Percentiles rank a stretch among this genome's conserved stretches.
Conservation (phyloP, 192 early-diverging fungal genomes). For the Linderina pennispora region DNA sequence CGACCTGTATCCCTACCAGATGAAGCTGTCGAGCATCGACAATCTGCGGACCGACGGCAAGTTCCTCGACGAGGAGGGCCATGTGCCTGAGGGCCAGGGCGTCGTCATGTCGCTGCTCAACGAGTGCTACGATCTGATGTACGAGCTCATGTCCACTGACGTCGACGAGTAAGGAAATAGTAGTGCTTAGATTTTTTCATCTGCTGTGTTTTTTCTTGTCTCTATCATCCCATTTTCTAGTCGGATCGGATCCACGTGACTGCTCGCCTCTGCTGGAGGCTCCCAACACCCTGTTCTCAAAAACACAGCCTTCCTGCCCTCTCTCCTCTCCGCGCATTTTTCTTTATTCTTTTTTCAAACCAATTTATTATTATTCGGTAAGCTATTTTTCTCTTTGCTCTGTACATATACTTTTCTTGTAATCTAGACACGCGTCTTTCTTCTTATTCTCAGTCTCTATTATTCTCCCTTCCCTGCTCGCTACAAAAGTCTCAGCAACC, state of each 20-base stretch:
- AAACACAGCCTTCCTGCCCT: too few species aligned
- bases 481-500: too few species aligned
- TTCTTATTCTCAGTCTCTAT: too few species aligned
- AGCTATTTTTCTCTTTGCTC: background rate
- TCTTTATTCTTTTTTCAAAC: too few species aligned
- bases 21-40: slow-evolving; percentile 80
- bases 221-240: too few species aligned
- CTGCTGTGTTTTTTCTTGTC: background rate
- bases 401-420: background rate
- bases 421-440: too few species aligned
- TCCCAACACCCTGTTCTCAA: too few species aligned
- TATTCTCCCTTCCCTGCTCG: too few species aligned
- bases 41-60: slow-evolving; percentile 78
- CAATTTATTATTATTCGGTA: too few species aligned
- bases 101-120: slow-evolving; percentile 77
- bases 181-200: background rate
- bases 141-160: slow-evolving; percentile 62
- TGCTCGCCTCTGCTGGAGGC: too few species aligned
- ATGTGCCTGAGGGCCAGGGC: slow-evolving; percentile 81
- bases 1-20: slow-evolving; percentile 82
- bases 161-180: slow-evolving; percentile 32
- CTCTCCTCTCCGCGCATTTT: too few species aligned
- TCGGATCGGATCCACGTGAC: too few species aligned
- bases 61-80: slow-evolving; percentile 76
- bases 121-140: slow-evolving; percentile 83